Conservation (phyloP, 2,329 filamentous ascomycete genomes). For the Calonectria pseudoturangicola region DNA sequence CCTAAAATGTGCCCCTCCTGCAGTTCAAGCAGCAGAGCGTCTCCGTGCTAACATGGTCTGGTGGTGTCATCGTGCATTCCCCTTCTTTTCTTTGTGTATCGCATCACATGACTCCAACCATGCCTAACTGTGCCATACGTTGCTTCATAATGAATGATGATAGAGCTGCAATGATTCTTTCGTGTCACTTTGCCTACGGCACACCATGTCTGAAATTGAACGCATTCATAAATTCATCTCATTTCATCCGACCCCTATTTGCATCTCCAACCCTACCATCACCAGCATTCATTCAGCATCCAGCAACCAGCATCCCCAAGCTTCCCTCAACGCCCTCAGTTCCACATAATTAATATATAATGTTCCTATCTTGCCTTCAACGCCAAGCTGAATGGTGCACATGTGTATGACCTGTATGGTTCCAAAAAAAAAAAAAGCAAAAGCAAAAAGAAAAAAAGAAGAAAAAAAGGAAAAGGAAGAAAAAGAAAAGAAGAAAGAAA, state of each 20-base stretch:
- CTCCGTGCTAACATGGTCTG: constrained; percentile 27
- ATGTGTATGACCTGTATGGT: constrained; percentile 48
- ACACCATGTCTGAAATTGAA: constrained; percentile 19
- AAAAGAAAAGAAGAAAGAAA: neutral
- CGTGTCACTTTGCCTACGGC: neutral
- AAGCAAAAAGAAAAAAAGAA: constrained; percentile 9
- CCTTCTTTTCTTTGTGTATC: constrained; percentile 12
- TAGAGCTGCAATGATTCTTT: neutral
- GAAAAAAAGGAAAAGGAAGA: constrained; percentile 36
- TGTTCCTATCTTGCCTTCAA: constrained; percentile 49
- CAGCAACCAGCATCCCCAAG: constrained; percentile 3
- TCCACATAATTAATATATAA: constrained; percentile 47
- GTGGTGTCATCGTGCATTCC: constrained; percentile 48
- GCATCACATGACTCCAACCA: constrained; percentile 42
- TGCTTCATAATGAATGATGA: neutral
- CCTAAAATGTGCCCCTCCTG: constrained; percentile 23
- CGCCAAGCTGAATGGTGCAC: constrained; percentile 52
- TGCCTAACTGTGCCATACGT: neutral
- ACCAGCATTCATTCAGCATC: too few species aligned
- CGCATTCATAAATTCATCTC: constrained; percentile 51
- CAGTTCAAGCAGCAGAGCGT: constrained; percentile 2
- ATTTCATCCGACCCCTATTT: constrained; percentile 42
- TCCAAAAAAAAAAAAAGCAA: constrained; percentile 38
- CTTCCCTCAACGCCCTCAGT: constrained; percentile 49
- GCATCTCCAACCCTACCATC: constrained; percentile 39